Evolutionary conservation across 139 green algal genomes (phyloP), one percentile per base, ranked within the genome.

Genomic region (Yamagishiella unicocca): DNA sequence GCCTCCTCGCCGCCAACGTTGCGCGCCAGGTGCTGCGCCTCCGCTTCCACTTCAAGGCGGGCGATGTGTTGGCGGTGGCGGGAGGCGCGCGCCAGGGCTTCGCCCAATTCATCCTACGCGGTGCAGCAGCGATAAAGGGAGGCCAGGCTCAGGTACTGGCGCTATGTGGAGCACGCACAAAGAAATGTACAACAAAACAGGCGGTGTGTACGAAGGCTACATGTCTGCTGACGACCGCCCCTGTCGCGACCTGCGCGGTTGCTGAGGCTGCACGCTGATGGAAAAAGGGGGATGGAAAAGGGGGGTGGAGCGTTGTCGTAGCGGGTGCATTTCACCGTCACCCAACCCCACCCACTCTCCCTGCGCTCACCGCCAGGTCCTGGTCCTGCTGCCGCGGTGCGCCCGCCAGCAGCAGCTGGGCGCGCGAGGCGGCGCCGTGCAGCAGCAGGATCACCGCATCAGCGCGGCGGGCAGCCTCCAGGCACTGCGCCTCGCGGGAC

Each of bases 371-470:
- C 79, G 79, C 61, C 29, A 85, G 40, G 17, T 33, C 61, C 61
- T 85, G 79, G n/a, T 85, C 79, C 58, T 55, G 42, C n/a, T 62
- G 61, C 61, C 79, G 42, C 40, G 79, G 61, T 2, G 79, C 40
- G 0, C 79, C 79, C 17, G 79, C 61, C 79, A 85, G 40, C 40
- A 64, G 29, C 58, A 85, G 40, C 58, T 85, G 79, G 29, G 79
- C 79, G 0, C 79, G 79, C 17, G 79, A 75, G 1, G 79, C 79
- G 1, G 79, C 61, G 6, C 79, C 79, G n/a, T 85, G 79, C 17
- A 85, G 61, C 43, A 64, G 40, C 42, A 85, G 79, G 35, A 85
- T 33, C 27, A 76, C 61, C 31, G 40, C 40, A n/a, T 85, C 79
- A 0, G 61, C 79, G 6, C 79, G 61, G 12, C 79, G 79, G 9